phyloP scores from a whole-genome alignment of 495 filamentous ascomycete species.

The Mytilinidion resinicola region DNA sequence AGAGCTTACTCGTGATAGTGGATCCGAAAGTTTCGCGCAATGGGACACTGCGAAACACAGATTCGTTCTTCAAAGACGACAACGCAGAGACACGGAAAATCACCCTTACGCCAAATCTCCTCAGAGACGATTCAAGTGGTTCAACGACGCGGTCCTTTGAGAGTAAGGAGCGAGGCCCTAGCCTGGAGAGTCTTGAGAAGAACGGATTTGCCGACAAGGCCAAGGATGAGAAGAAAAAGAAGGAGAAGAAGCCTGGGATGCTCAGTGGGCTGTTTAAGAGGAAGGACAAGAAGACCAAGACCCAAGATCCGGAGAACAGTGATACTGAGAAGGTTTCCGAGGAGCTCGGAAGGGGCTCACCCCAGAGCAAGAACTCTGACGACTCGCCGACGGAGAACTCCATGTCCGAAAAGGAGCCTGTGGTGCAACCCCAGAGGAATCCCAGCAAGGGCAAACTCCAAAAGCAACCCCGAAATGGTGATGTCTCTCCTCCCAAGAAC shows the following conservation, averaged over 20 bases:
- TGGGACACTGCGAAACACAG: slow-evolving; percentile 78
- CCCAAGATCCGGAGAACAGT: slow-evolving; percentile 32
- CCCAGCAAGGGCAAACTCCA: slow-evolving; percentile 72
- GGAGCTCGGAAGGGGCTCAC: slow-evolving; percentile 48
- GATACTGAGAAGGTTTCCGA: slow-evolving; percentile 49
- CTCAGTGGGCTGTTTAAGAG: slow-evolving; percentile 92
- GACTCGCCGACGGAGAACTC: slow-evolving; percentile 33
- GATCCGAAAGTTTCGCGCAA: slow-evolving; percentile 56
- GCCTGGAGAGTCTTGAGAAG: slow-evolving; percentile 55
- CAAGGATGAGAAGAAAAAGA: slow-evolving; percentile 79
- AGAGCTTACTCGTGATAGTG: slow-evolving; percentile 1
- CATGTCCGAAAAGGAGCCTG: slow-evolving; percentile 10
- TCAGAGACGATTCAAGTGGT: slow-evolving; percentile 69
- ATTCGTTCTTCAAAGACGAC: slow-evolving; percentile 97
- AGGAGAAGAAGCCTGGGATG: slow-evolving; percentile 87
- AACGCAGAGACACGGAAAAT: slow-evolving; percentile 94
- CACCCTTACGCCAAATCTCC: slow-evolving; percentile 87
- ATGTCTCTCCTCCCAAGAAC: slow-evolving; percentile 17
- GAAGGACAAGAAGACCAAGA: slow-evolving; percentile 81
- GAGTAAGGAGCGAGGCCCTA: slow-evolving; percentile 52
- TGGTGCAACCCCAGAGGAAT: slow-evolving; percentile 46
- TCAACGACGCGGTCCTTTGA: slow-evolving; percentile 55
- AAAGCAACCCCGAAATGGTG: slow-evolving; percentile 46
- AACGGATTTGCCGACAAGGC: slow-evolving; percentile 46
- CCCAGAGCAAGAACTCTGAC: slow-evolving; percentile 43